These are phyloP conservation scores for Fagopyrum homotropicum DNA, from an alignment of 148 eudicot genomes.

Conservation along the genomic window DNA sequence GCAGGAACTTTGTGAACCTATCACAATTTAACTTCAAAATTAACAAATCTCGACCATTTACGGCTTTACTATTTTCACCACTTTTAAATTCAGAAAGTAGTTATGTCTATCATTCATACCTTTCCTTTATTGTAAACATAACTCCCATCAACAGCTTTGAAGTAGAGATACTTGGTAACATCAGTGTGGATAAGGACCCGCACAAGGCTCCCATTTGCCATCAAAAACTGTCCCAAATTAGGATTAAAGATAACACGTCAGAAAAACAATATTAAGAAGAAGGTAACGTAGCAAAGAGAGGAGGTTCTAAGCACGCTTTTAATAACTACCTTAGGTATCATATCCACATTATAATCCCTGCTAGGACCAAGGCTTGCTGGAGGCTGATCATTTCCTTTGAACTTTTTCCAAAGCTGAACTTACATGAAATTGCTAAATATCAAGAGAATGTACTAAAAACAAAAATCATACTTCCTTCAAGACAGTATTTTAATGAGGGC, in stretches of 20 bases:
- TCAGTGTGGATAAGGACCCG: slow-evolving; percentile 97
- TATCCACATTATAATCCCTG: slow-evolving; percentile 90
- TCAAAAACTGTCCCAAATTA: slow-evolving; percentile 48
- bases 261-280: neutral
- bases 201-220: slow-evolving; percentile 97
- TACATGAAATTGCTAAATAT: neutral
- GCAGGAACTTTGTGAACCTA: slow-evolving; percentile 97
- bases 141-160: slow-evolving; percentile 97
- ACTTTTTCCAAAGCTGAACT: slow-evolving; percentile 84
- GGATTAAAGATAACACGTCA: slow-evolving; percentile 3
- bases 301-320: neutral
- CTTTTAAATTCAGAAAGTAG: neutral
- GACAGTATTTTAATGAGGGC: neutral
- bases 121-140: slow-evolving; percentile 91
- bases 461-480: neutral
- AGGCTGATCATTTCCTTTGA: slow-evolving; percentile 78
- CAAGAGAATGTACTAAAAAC: slow-evolving; percentile 4
- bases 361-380: slow-evolving; percentile 77
- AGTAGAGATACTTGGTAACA: slow-evolving; percentile 81
- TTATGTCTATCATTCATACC: slow-evolving; percentile 28
- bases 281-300: neutral
- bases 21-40: slow-evolving; percentile 13
- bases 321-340: slow-evolving; percentile 77
- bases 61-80: neutral
- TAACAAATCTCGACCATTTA: neutral